Percentiles rank a stretch among this genome's conserved stretches.
Evolutionary conservation across 1,139 yeast genomes (phyloP).

Genomic region (Diutina scorzettiae): DNA sequence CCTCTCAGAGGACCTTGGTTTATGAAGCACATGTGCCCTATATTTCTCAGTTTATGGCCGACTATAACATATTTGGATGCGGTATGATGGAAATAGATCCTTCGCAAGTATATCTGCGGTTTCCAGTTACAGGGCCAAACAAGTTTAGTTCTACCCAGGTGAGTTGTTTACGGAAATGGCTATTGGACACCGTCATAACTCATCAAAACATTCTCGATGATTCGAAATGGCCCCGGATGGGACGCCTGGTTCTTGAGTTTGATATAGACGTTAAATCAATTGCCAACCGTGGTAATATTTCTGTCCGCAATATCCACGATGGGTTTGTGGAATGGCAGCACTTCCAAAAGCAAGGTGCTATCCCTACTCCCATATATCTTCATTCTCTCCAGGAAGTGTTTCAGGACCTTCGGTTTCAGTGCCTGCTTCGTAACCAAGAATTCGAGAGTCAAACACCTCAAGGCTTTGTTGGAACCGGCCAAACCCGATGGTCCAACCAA

Average conservation of each 20-base stretch:
- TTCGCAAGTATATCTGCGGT: constrained; percentile 20
- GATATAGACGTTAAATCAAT: constrained; percentile 54
- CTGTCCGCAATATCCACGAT: constrained; percentile 37
- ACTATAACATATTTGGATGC: constrained; percentile 77
- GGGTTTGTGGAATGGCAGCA: constrained; percentile 26
- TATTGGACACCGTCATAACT: constrained; percentile 13
- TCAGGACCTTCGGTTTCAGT: constrained; percentile 47
- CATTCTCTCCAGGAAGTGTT: constrained; percentile 51
- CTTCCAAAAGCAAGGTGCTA: constrained; percentile 1
- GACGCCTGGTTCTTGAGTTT: constrained; percentile 53
- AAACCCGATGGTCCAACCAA: neutral
- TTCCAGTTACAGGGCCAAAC: constrained; percentile 20
- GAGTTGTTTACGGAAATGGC: neutral
- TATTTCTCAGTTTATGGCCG: constrained; percentile 65
- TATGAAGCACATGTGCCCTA: constrained; percentile 79
- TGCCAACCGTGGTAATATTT: constrained; percentile 36
- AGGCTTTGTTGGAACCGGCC: neutral
- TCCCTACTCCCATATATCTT: constrained; percentile 22
- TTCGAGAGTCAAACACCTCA: neutral
- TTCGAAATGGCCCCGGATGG: constrained; percentile 34
- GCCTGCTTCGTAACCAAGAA: constrained; percentile 22
- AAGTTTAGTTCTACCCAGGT: neutral
- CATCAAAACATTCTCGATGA: constrained; percentile 17
- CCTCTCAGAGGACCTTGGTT: constrained; percentile 9
- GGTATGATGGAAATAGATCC: constrained; percentile 45